phyloP scores from a whole-genome alignment of 495 filamentous ascomycete genomes.

The Entonaema liquescens region DNA sequence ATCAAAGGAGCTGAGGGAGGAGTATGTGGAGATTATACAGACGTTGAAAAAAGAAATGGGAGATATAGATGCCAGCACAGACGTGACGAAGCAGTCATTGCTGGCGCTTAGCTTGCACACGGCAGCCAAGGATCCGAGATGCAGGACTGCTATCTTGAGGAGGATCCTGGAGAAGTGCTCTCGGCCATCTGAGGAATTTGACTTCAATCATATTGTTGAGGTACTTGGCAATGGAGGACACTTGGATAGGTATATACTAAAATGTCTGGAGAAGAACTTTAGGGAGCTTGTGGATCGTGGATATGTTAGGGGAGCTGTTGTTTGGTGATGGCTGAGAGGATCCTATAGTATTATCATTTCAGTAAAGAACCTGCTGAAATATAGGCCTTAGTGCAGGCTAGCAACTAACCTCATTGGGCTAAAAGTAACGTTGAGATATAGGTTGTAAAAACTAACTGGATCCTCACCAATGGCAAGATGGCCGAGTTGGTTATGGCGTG shows the following conservation, averaged over 20 bases:
- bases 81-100: constrained; percentile 41
- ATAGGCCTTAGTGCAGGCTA: too few species aligned
- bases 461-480: constrained; percentile 44
- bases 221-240: constrained; percentile 15
- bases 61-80: background rate
- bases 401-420: too few species aligned
- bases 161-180: constrained; percentile 41
- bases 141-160: constrained; percentile 30
- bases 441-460: background rate
- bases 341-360: too few species aligned
- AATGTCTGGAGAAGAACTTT: constrained; percentile 33
- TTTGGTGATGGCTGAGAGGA: constrained; percentile 19
- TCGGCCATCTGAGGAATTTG: constrained; percentile 26
- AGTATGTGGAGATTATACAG: constrained; percentile 24
- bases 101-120: constrained; percentile 33
- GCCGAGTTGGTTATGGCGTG: constrained; percentile 57
- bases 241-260: constrained; percentile 24
- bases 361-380: too few species aligned
- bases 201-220: constrained; percentile 32
- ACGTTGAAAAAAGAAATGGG: background rate
- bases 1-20: constrained; percentile 28
- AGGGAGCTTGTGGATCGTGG: constrained; percentile 36
- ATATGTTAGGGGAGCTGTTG: constrained; percentile 35
- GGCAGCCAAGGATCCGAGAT: constrained; percentile 36
- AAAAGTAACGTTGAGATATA: too few species aligned